Conservation (phyloP, 495 filamentous ascomycete genomes). For the Penicillium coffeae region DNA sequence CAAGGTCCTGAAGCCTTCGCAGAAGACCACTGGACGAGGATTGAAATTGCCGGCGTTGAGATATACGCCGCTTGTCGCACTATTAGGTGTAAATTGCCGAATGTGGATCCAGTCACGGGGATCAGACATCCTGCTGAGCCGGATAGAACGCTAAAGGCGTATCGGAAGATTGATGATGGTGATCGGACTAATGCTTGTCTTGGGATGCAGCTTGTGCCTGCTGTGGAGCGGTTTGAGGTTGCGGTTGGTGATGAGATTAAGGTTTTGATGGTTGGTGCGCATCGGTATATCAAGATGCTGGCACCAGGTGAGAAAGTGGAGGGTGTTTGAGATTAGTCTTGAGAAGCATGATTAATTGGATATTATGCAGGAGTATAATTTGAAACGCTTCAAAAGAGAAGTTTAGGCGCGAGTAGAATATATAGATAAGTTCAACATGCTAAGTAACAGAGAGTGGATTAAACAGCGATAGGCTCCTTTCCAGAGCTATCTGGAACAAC, state of each 20-base stretch:
- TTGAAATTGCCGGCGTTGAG: constrained; percentile 49
- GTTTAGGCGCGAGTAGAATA: too few species aligned
- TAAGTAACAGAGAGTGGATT: not conserved
- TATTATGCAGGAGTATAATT: not conserved
- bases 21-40: constrained; percentile 77
- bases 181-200: constrained; percentile 67
- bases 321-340: constrained; percentile 36
- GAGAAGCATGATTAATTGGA: too few species aligned
- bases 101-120: constrained; percentile 73
- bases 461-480: constrained; percentile 1
- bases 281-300: constrained; percentile 57
- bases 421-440: too few species aligned
- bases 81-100: constrained; percentile 76
- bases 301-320: constrained; percentile 37
- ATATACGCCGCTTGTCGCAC: constrained; percentile 67
- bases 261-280: constrained; percentile 58
- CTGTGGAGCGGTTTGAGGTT: constrained; percentile 37
- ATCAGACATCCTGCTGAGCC: constrained; percentile 68
- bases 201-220: constrained; percentile 57
- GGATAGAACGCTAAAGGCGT: constrained; percentile 63
- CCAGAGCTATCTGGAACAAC: not conserved
- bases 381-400: too few species aligned
- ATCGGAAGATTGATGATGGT: constrained; percentile 71
- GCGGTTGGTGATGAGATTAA: constrained; percentile 57
- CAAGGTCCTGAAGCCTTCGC: constrained; percentile 58